These are phyloP conservation scores for Torulaspora delbrueckii DNA, from an alignment of 805 yeast species.

Conservation along the genomic window DNA sequence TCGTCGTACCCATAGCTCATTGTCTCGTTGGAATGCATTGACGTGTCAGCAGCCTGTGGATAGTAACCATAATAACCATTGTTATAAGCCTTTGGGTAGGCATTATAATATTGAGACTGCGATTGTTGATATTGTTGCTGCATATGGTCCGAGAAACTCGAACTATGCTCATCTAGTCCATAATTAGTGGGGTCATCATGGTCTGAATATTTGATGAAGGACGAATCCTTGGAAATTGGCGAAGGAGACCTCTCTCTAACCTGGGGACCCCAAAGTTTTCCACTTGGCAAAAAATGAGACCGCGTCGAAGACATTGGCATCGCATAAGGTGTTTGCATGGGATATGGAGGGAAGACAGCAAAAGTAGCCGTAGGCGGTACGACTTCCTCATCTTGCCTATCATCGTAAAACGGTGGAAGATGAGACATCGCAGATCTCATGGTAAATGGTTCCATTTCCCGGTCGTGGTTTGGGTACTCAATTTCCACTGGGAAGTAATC, in stretches of 20 bases:
- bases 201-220: slow-evolving; percentile 10
- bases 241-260: slow-evolving; percentile 13
- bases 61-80: slow-evolving; percentile 9
- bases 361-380: slow-evolving; percentile 15
- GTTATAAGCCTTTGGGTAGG: slow-evolving; percentile 11
- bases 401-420: slow-evolving; percentile 11
- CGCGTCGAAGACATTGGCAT: slow-evolving; percentile 22
- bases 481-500: slow-evolving; percentile 54
- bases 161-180: slow-evolving; percentile 2
- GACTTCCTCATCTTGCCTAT: slow-evolving; percentile 15
- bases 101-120: slow-evolving; percentile 9
- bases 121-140: slow-evolving; percentile 7
- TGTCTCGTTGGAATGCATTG: slow-evolving; percentile 4
- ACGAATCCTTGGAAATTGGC: slow-evolving; percentile 5
- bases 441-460: slow-evolving; percentile 11
- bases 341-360: slow-evolving; percentile 13
- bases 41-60: slow-evolving; percentile 8
- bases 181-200: slow-evolving; percentile 5
- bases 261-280: slow-evolving; percentile 22
- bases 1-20: slow-evolving; percentile 18
- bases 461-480: slow-evolving; percentile 32
- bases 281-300: slow-evolving; percentile 25
- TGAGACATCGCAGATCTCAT: slow-evolving; percentile 7
- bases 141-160: slow-evolving; percentile 6
- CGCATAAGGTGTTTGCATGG: slow-evolving; percentile 16